Conservation (phyloP, 2,329 filamentous ascomycete species). For the Coleophoma eucalyptorum region DNA sequence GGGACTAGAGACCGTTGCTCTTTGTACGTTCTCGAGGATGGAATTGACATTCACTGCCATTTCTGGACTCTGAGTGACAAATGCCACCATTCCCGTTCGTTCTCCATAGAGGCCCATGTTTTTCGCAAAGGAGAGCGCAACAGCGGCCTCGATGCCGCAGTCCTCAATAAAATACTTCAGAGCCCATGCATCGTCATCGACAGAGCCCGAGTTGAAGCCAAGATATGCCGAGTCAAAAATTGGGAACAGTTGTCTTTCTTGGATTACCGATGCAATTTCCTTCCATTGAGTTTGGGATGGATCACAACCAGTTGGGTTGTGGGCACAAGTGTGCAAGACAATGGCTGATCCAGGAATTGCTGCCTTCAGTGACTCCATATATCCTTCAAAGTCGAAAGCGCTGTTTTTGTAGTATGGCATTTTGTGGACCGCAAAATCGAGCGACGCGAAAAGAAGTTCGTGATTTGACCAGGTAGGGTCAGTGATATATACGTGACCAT, state of each 20-base stretch:
- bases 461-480: constrained; percentile 40
- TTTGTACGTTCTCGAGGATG: constrained; percentile 27
- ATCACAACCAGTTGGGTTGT: constrained; percentile 39
- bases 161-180: constrained; percentile 29
- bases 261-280: constrained; percentile 20
- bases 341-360: constrained; percentile 25
- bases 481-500: constrained; percentile 31
- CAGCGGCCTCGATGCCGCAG: constrained; percentile 42
- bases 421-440: constrained; percentile 28
- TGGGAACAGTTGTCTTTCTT: constrained; percentile 22
- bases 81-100: constrained; percentile 10
- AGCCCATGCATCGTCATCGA: constrained; percentile 27
- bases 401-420: constrained; percentile 32
- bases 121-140: constrained; percentile 60
- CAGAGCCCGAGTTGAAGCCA: constrained; percentile 26
- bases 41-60: constrained; percentile 17
- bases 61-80: constrained; percentile 19
- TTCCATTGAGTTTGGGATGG: constrained; percentile 30
- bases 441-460: constrained; percentile 28
- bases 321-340: constrained; percentile 37
- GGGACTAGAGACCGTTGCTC: constrained; percentile 31
- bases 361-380: constrained; percentile 21
- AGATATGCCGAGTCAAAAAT: constrained; percentile 30
- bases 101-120: constrained; percentile 44
- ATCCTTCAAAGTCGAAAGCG: constrained; percentile 28